Conservation (phyloP, 176 grass and related monocot species). For the Eragrostis curvula region DNA sequence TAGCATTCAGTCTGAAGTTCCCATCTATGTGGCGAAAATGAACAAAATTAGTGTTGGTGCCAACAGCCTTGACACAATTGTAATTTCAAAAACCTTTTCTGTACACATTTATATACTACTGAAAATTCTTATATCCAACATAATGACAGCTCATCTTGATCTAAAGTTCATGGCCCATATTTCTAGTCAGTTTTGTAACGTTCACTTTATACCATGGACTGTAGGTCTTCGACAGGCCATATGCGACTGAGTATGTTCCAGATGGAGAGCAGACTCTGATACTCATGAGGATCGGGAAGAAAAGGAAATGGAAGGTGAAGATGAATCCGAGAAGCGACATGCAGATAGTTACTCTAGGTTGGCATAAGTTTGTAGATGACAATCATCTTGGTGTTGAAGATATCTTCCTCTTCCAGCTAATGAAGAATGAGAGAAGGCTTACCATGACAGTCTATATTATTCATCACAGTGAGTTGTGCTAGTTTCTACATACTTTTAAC, state of each 20-base stretch:
- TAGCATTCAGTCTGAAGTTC: background rate
- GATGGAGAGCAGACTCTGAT: conserved; percentile 13
- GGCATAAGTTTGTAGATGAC: background rate
- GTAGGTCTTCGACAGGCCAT: background rate
- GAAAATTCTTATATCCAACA: background rate
- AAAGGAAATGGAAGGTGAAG: conserved; percentile 15
- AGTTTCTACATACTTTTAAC: too few relatives aligned
- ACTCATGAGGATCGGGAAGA: background rate
- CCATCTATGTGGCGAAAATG: conserved; percentile 26
- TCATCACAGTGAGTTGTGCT: background rate
- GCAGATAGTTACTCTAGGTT: background rate
- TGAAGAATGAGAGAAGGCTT: conserved; percentile 6
- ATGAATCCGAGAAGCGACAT: background rate
- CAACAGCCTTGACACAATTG: background rate
- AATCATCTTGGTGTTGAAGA: conserved; percentile 23
- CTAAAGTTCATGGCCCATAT: background rate
- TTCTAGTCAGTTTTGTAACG: background rate
- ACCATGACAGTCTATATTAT: conserved; percentile 45
- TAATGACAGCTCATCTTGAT: background rate
- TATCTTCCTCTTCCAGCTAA: conserved; percentile 55
- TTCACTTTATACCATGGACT: background rate
- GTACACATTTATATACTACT: background rate
- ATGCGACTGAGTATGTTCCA: background rate
- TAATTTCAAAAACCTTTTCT: conserved; percentile 7
- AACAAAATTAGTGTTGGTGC: conserved; percentile 23